Evolutionary conservation across 108 stramenopile species (phyloP).

Genomic region (Cyclotella sp.): DNA sequence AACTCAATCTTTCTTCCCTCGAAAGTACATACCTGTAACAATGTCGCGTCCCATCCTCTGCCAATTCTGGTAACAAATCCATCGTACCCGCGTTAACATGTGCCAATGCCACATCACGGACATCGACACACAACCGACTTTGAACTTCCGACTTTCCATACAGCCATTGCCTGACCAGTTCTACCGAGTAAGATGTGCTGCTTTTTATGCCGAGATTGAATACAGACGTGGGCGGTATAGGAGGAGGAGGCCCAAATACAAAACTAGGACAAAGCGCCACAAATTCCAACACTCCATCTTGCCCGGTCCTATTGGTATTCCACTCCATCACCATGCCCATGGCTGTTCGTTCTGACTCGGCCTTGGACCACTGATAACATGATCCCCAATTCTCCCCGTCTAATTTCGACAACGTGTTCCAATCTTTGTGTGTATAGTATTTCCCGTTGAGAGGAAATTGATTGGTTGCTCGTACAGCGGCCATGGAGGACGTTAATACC

Average conservation of each 20-base stretch:
- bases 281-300: constrained; percentile 64
- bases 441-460: constrained; percentile 73
- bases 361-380: constrained; percentile 88
- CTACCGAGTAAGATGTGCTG: constrained; percentile 67
- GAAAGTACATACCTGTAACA: constrained; percentile 76
- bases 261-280: constrained; percentile 78
- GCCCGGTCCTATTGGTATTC: constrained; percentile 73
- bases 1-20: constrained; percentile 68
- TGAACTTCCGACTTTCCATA: constrained; percentile 76
- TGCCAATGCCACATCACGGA: constrained; percentile 81
- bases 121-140: constrained; percentile 81
- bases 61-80: constrained; percentile 13
- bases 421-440: constrained; percentile 80
- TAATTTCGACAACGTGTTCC: constrained; percentile 79
- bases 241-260: constrained; percentile 78
- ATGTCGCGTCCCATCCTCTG: constrained; percentile 21
- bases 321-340: constrained; percentile 56
- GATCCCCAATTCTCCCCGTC: constrained; percentile 75
- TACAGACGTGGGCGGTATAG: constrained; percentile 24
- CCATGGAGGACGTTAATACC: constrained; percentile 86
- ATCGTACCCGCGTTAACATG: constrained; percentile 68
- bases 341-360: constrained; percentile 75
- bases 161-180: constrained; percentile 77
- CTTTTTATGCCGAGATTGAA: not conserved
- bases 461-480: constrained; percentile 81